These are phyloP conservation scores for Pseudonectria foliicola DNA, from an alignment of 2,329 filamentous ascomycete genomes.

Conservation along the genomic window DNA sequence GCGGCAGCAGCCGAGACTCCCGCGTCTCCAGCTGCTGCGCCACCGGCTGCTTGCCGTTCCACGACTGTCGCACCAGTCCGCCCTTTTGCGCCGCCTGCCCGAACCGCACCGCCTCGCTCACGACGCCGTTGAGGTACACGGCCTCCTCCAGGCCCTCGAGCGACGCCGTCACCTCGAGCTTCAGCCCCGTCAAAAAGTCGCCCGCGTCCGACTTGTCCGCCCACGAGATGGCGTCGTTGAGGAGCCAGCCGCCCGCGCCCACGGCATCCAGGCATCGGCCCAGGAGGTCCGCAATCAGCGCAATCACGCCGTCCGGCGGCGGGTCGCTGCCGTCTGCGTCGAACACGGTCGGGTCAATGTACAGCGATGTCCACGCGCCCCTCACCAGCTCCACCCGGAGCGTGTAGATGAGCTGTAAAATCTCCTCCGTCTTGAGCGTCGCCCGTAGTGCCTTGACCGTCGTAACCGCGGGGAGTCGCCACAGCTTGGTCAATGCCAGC, in stretches of 20 bases:
- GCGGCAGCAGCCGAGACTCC: slow-evolving; percentile 52
- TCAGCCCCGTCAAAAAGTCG: slow-evolving; percentile 58
- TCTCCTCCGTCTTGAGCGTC: slow-evolving; percentile 58
- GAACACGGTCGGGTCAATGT: slow-evolving; percentile 51
- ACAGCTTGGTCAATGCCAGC: slow-evolving; percentile 62
- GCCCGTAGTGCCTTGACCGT: slow-evolving; percentile 59
- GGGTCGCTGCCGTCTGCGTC: slow-evolving; percentile 33
- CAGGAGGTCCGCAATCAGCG: slow-evolving; percentile 64
- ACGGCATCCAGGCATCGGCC: slow-evolving; percentile 70
- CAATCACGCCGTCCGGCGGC: slow-evolving; percentile 61
- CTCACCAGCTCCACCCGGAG: slow-evolving; percentile 66
- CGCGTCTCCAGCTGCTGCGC: slow-evolving; percentile 33
- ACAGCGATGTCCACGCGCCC: slow-evolving; percentile 69
- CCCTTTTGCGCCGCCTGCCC: slow-evolving; percentile 34
- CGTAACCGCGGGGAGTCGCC: slow-evolving; percentile 51
- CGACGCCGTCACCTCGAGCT: slow-evolving; percentile 62
- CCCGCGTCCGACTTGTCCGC: slow-evolving; percentile 48
- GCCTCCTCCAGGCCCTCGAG: slow-evolving; percentile 67
- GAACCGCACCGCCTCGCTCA: slow-evolving; percentile 61
- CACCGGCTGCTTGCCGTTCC: slow-evolving; percentile 37
- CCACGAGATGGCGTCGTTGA: slow-evolving; percentile 48
- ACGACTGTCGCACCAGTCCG: slow-evolving; percentile 18
- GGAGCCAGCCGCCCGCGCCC: slow-evolving; percentile 66
- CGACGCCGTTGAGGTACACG: slow-evolving; percentile 54
- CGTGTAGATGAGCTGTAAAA: slow-evolving; percentile 64